Percentiles rank a stretch among this genome's conserved stretches.
phyloP scores from a whole-genome alignment of 768 basidiomycete genomes.

The Phylloporus sp. region DNA sequence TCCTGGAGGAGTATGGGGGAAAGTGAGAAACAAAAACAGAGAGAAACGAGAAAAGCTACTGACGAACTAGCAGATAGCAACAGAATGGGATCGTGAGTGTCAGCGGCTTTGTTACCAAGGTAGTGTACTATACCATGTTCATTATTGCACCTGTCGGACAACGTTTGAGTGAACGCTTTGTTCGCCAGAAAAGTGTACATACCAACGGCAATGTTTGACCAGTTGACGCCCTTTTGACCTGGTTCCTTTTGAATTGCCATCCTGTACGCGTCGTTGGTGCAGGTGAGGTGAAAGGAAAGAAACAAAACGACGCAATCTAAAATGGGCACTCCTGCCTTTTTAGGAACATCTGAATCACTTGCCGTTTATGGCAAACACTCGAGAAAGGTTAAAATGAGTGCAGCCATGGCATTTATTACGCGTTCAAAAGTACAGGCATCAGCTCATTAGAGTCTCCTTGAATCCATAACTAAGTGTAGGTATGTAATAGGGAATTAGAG shows the following conservation, averaged over 20 bases:
- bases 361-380: conserved; percentile 1
- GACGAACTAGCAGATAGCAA: conserved; percentile 42
- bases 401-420: conserved; percentile 11
- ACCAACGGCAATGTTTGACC: conserved; percentile 96
- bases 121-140: conserved; percentile 80
- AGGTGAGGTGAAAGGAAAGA: conserved; percentile 10
- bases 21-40: conserved; percentile 8
- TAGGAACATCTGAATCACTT: conserved; percentile 1
- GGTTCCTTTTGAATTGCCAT: conserved; percentile 87
- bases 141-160: conserved; percentile 76
- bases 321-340: conserved; percentile 6
- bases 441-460: conserved; percentile 20
- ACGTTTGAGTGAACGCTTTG: conserved; percentile 15
- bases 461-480: conserved; percentile 23
- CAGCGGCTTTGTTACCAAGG: conserved; percentile 23
- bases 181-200: conserved; percentile 30
- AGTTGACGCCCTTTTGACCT: conserved; percentile 87
- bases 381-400: too few relatives aligned
- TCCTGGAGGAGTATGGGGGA: conserved; percentile 45
- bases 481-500: conserved; percentile 25
- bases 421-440: conserved; percentile 21
- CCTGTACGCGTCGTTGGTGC: conserved; percentile 22
- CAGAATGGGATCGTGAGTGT: conserved; percentile 6
- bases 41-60: conserved; percentile 8
- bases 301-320: conserved; percentile 6